phyloP scores from a whole-genome alignment of 768 basidiomycete species.

The Podaxis sp. region DNA sequence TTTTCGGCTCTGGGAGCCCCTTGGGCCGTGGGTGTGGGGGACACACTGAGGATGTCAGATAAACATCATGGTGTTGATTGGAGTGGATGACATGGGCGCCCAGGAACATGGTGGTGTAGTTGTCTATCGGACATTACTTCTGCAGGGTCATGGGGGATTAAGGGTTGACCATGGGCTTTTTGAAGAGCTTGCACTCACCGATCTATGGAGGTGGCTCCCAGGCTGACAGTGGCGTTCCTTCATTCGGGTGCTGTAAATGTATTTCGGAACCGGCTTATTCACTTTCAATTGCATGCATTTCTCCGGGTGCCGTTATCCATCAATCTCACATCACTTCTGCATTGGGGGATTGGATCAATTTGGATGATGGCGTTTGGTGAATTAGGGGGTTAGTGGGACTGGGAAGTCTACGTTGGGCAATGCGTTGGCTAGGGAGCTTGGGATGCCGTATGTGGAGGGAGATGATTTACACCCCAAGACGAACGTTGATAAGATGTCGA shows the following conservation, averaged over 20 bases:
- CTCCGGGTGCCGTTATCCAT: no score
- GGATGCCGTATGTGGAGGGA: conserved; percentile 82
- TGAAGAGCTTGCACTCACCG: no score
- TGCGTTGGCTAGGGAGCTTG: conserved; percentile 54
- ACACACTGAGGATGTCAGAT: not conserved
- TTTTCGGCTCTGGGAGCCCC: not conserved
- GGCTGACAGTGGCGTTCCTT: no score
- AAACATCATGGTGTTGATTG: not conserved
- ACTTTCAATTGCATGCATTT: no score
- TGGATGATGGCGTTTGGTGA: not conserved
- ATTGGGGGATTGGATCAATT: no score
- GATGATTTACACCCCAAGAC: conserved; percentile 79
- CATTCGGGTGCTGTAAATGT: no score
- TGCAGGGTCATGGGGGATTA: no score
- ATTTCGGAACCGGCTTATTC: no score
- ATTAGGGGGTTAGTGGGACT: conserved; percentile 68
- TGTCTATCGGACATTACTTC: no score
- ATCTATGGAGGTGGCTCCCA: no score
- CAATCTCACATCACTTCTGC: no score
- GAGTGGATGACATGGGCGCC: not conserved
- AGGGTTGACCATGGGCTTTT: no score
- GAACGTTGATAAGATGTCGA: conserved; percentile 87
- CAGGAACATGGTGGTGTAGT: not conserved
- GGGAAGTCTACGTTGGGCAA: conserved; percentile 70
- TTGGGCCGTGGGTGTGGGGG: not conserved